These are phyloP conservation scores for Crataegus laevigata DNA, from an alignment of 306 rosid species.

Conservation along the genomic window DNA sequence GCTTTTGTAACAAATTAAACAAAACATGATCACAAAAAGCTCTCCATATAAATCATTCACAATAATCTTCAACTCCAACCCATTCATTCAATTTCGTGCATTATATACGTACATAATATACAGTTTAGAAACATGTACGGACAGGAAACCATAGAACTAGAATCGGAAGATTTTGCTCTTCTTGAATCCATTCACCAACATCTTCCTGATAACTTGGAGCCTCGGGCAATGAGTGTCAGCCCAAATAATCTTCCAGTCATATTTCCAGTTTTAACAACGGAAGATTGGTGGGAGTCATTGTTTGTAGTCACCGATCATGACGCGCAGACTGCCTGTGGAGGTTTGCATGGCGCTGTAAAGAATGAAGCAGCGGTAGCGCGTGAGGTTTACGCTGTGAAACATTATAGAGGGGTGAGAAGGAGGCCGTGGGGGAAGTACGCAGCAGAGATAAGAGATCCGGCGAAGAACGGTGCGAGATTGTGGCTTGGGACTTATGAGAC, in stretches of 20 bases:
- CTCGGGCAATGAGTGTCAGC: background rate
- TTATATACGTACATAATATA: background rate
- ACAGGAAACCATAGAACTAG: background rate
- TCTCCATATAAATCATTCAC: background rate
- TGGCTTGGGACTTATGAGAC: slow-evolving; percentile 52
- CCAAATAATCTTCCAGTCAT: background rate
- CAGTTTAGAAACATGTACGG: background rate
- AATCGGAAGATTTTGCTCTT: background rate
- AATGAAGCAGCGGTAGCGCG: background rate
- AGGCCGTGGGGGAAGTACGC: slow-evolving; percentile 41
- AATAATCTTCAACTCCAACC: background rate
- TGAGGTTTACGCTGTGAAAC: background rate
- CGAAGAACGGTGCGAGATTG: slow-evolving; percentile 34
- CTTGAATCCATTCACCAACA: slow-evolving; percentile 12
- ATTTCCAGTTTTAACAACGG: background rate
- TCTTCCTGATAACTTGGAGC: background rate
- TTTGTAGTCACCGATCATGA: background rate
- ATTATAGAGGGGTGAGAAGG: slow-evolving; percentile 41
- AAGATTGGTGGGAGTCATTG: background rate
- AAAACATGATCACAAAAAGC: background rate
- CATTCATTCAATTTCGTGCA: background rate
- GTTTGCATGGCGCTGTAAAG: background rate
- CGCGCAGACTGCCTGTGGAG: background rate
- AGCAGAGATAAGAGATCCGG: slow-evolving; percentile 23
- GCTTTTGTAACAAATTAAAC: too few relatives aligned